Conservation (phyloP, 305 asterid species). For the Plantago lanceolata region DNA sequence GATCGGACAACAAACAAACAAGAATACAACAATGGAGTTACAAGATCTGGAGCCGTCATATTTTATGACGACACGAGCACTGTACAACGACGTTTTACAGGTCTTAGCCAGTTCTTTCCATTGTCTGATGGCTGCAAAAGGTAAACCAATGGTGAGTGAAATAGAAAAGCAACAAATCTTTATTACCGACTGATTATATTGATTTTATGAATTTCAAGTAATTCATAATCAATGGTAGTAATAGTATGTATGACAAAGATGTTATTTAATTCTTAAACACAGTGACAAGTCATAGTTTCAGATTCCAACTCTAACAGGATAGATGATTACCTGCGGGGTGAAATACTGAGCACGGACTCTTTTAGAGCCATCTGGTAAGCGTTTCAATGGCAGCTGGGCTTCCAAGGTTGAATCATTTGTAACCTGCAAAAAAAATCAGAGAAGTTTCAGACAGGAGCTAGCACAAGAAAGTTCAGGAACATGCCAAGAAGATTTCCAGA, state of each 20-base stretch:
- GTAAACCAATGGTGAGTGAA: neutral
- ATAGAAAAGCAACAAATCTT: neutral
- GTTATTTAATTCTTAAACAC: neutral
- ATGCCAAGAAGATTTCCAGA: neutral
- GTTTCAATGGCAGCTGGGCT: conserved; percentile 46
- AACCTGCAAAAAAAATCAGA: conserved; percentile 36
- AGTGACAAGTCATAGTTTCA: neutral
- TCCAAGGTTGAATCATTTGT: conserved; percentile 32
- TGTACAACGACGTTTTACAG: conserved; percentile 46
- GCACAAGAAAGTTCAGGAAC: conserved; percentile 1
- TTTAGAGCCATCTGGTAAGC: conserved; percentile 90
- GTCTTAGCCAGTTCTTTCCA: conserved; percentile 40
- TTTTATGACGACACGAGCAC: conserved; percentile 30
- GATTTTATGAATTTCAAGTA: neutral
- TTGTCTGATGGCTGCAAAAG: conserved; percentile 48
- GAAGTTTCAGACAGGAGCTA: neutral
- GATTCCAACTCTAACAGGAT: neutral
- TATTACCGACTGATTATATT: too few relatives aligned
- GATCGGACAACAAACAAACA: neutral
- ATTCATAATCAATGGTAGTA: too few relatives aligned
- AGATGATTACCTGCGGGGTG: conserved; percentile 55
- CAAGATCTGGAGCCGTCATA: neutral
- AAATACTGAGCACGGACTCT: conserved; percentile 60
- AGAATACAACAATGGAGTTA: conserved; percentile 1
- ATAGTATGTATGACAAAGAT: neutral